Evolutionary conservation across 768 basidiomycete species (phyloP).

Genomic region (Porphyrellus cyaneotinctus): DNA sequence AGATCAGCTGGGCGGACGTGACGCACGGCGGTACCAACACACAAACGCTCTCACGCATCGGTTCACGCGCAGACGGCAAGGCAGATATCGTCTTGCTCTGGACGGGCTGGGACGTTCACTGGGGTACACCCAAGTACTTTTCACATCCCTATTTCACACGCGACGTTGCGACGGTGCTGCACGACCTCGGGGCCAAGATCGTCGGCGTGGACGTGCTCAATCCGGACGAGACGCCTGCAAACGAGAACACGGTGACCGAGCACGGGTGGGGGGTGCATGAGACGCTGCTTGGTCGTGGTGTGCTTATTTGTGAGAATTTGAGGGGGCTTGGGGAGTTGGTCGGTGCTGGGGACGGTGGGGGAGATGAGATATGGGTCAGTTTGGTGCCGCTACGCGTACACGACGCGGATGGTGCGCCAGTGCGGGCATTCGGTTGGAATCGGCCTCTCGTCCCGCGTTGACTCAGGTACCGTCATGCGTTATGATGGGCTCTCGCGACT

Average conservation of each 20-base stretch:
- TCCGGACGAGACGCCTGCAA: constrained; percentile 54
- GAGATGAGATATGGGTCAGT: constrained; percentile 44
- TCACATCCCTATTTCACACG: constrained; percentile 62
- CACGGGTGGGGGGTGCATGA: constrained; percentile 52
- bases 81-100: constrained; percentile 48
- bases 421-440: constrained; percentile 64
- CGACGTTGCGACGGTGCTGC: constrained; percentile 47
- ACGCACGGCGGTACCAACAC: not conserved
- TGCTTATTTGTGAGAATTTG: constrained; percentile 70
- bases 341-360: constrained; percentile 10
- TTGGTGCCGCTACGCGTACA: constrained; percentile 57
- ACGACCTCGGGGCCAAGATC: constrained; percentile 49
- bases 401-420: constrained; percentile 62
- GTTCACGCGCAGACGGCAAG: constrained; percentile 25
- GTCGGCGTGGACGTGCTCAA: constrained; percentile 63
- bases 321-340: constrained; percentile 46
- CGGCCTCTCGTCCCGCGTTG: not conserved
- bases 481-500: no score
- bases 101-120: constrained; percentile 65
- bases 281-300: constrained; percentile 53
- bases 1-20: constrained; percentile 50
- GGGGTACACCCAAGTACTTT: constrained; percentile 48
- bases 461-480: no score
- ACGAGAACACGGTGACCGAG: constrained; percentile 6
- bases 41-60: constrained; percentile 12